Evolutionary conservation across 305 asterid genomes (phyloP).

Genomic region (Fraxinus angustifolia): DNA sequence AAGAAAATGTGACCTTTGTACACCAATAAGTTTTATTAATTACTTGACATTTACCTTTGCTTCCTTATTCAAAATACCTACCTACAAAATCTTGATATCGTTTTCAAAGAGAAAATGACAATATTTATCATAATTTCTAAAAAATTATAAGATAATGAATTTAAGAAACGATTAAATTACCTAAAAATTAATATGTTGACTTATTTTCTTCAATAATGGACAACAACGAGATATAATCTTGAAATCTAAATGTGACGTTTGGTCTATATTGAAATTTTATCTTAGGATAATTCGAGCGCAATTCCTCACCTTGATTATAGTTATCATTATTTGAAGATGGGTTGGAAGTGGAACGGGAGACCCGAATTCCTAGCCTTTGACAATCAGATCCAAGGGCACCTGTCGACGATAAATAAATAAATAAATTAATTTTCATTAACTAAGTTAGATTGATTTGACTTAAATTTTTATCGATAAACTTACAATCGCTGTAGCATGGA

Average conservation of each 20-base stretch:
- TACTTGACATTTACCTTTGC: background rate
- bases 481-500: slow-evolving; percentile 72
- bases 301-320: slow-evolving; percentile 30
- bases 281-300: background rate
- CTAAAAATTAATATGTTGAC: no score
- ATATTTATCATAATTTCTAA: background rate
- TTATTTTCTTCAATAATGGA: no score
- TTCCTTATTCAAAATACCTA: background rate
- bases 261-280: background rate
- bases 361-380: slow-evolving; percentile 46
- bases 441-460: background rate
- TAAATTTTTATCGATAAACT: background rate
- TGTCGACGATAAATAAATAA: slow-evolving; percentile 5
- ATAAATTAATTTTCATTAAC: background rate
- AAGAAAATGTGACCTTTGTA: background rate
- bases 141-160: no score
- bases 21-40: background rate
- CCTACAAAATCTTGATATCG: background rate
- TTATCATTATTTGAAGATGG: slow-evolving; percentile 25
- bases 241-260: no score
- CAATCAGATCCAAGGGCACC: slow-evolving; percentile 72
- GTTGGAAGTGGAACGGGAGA: slow-evolving; percentile 35
- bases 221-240: no score
- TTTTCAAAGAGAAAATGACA: background rate
- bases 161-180: no score